Evolutionary conservation across 163 green algal genomes (phyloP), one percentile per base, ranked within the genome.

Genomic region (Scenedesmus sp.): DNA sequence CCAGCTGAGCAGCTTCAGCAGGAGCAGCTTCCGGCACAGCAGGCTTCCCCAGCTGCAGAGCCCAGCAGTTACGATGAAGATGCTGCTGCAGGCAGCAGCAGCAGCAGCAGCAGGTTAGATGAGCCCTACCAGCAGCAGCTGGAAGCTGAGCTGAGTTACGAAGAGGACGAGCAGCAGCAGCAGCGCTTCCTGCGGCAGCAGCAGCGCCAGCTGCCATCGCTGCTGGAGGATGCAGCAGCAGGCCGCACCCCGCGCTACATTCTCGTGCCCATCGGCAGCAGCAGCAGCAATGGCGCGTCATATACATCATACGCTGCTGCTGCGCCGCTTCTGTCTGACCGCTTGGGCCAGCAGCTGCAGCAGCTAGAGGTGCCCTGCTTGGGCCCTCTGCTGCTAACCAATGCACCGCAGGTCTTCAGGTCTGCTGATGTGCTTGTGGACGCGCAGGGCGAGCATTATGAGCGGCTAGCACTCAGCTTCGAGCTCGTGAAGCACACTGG

Each of bases 101-200:
- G 86, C 67, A 84, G 67, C 86, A 90, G 66, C 86, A 90, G 66
- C 86, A 34, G 20, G 18, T 74, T 23, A 15, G 54, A 74, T 1
- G 54, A 7, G 4, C 9, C n/a, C 7, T 74, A 79, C 73, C 87
- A 91, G 87, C 87, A 91, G 70, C 87, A 91, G 87, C 87, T 76
- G 56, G 56, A 86, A 20, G 12, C 20, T 55, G 76, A 87, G 74
- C 12, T 86, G 16, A 87, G 54, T 4, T 86, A 57, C 64, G 87
- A 91, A 46, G 87, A 91, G 55, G 87, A 91, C 12, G 87, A 91
- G 70, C 70, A 86, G 87, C 87, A 91, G 87, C 87, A 91, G 12
- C 87, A 76, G 73, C 87, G 87, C 70, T 86, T 9, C n/a, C 66
- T 91, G 57, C 87, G 76, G 56, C 74, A 86, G 74, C 87, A 91